Percentiles rank a stretch among this genome's conserved stretches.
Conservation (phyloP, 2,329 filamentous ascomycete genomes). For the Clonostachys chloroleuca region DNA sequence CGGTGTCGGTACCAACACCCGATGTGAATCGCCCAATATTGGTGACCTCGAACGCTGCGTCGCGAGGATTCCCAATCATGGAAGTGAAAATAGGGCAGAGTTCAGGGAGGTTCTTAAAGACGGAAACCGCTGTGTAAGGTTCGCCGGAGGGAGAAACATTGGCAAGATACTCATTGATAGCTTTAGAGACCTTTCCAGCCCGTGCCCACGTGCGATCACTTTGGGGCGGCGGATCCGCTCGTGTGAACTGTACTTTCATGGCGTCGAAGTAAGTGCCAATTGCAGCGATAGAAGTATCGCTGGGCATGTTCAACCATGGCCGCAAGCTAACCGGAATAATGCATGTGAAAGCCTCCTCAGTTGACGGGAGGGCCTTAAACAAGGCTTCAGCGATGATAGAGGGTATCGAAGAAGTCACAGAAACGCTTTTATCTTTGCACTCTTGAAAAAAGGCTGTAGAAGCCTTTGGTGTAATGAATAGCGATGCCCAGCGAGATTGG, state of each 20-base stretch:
- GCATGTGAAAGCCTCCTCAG: conserved; percentile 7
- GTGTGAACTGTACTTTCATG: conserved; percentile 3
- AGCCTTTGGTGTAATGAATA: conserved; percentile 3
- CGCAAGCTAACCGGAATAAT: conserved; percentile 10
- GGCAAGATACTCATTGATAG: conserved; percentile 1
- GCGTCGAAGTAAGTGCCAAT: conserved; percentile 10
- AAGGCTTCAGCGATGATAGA: conserved; percentile 6
- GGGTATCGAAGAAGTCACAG: conserved; percentile 6
- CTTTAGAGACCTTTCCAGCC: too few relatives aligned
- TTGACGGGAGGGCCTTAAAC: conserved; percentile 5
- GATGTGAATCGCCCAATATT: conserved; percentile 31
- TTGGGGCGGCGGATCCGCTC: background rate
- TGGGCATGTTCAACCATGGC: conserved; percentile 5
- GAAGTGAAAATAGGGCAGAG: conserved; percentile 26
- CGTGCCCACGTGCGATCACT: too few relatives aligned
- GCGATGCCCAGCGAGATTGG: conserved; percentile 6
- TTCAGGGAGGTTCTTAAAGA: conserved; percentile 32
- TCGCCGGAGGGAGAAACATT: conserved; percentile 9
- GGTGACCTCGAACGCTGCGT: conserved; percentile 35
- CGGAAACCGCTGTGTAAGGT: conserved; percentile 13
- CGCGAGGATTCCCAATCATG: conserved; percentile 29
- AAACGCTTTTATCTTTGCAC: conserved; percentile 5
- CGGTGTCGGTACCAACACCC: conserved; percentile 6
- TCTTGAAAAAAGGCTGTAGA: conserved; percentile 5
- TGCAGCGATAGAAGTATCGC: background rate